Percentiles rank a stretch among this genome's conserved stretches.
Evolutionary conservation across 2,329 filamentous ascomycete genomes (phyloP).

Genomic region (Penicillium rolfsii): DNA sequence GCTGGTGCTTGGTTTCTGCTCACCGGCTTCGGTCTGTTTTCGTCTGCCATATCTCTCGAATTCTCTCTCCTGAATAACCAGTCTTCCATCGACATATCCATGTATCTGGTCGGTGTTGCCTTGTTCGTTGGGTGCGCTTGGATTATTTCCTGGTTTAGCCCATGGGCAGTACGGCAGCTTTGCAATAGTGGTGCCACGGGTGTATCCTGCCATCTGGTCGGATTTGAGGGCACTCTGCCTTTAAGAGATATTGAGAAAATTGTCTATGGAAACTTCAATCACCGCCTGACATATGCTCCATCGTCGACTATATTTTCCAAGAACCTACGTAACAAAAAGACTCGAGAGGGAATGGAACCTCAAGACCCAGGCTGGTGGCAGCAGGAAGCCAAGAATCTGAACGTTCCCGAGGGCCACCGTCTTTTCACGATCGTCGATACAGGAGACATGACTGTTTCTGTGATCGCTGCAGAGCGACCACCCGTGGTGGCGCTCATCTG

Average conservation of each 20-base stretch:
- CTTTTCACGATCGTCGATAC: conserved; percentile 41
- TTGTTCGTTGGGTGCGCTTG: conserved; percentile 17
- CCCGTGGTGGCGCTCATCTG: conserved; percentile 35
- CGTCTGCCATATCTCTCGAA: not conserved
- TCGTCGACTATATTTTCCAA: conserved; percentile 21
- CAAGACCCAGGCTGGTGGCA: not conserved
- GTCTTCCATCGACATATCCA: conserved; percentile 4
- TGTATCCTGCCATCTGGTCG: conserved; percentile 17
- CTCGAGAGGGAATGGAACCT: conserved; percentile 12
- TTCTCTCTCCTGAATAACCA: not conserved
- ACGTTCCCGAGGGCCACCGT: conserved; percentile 18
- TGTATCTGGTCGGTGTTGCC: conserved; percentile 15
- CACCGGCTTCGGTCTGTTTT: conserved; percentile 12
- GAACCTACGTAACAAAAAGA: conserved; percentile 7
- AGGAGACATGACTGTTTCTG: conserved; percentile 34
- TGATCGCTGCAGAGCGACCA: conserved; percentile 36
- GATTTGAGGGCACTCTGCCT: conserved; percentile 22
- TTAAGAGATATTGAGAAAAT: conserved; percentile 17
- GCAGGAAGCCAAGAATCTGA: conserved; percentile 1
- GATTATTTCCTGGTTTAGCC: conserved; percentile 22
- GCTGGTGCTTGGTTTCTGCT: conserved; percentile 18
- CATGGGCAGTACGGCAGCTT: conserved; percentile 21
- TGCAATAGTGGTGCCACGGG: conserved; percentile 16
- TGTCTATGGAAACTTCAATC: conserved; percentile 22
- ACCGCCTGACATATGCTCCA: conserved; percentile 18